Percentiles rank a stretch among this genome's conserved stretches.
Evolutionary conservation across 163 green algal genomes (phyloP).

Genomic region (Chloromonas sp.): DNA sequence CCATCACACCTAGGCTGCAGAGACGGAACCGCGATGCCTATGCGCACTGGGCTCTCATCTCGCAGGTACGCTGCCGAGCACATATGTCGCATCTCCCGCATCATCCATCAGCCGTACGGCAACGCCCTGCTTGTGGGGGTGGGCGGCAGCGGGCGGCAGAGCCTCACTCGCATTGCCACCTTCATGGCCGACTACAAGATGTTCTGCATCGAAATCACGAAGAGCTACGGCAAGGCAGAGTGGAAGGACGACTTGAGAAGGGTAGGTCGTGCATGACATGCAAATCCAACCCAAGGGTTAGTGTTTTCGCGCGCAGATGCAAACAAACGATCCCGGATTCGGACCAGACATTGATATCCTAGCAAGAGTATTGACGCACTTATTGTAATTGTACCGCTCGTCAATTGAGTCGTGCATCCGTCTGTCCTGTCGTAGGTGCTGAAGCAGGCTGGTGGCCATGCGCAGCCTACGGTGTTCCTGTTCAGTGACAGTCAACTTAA

Average conservation of each 20-base stretch:
- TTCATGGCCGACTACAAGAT: constrained; percentile 58
- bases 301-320: no score
- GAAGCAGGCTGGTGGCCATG: constrained; percentile 48
- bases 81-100: constrained; percentile 65
- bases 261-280: constrained; percentile 9
- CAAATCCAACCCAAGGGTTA: no score
- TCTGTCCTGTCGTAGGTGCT: constrained; percentile 12
- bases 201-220: constrained; percentile 65
- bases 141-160: constrained; percentile 44
- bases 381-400: no score
- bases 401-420: neutral
- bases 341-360: no score
- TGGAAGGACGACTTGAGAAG: constrained; percentile 74
- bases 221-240: constrained; percentile 54
- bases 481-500: constrained; percentile 63
- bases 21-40: no score
- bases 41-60: no score
- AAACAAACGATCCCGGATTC: no score
- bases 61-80: constrained; percentile 64
- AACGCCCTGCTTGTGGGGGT: constrained; percentile 66
- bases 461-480: constrained; percentile 56
- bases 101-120: constrained; percentile 74
- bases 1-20: no score
- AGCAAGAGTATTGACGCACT: no score
- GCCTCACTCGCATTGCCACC: constrained; percentile 50